phyloP scores from a whole-genome alignment of 345 rosid species.

The Eutrema yunnanense region DNA sequence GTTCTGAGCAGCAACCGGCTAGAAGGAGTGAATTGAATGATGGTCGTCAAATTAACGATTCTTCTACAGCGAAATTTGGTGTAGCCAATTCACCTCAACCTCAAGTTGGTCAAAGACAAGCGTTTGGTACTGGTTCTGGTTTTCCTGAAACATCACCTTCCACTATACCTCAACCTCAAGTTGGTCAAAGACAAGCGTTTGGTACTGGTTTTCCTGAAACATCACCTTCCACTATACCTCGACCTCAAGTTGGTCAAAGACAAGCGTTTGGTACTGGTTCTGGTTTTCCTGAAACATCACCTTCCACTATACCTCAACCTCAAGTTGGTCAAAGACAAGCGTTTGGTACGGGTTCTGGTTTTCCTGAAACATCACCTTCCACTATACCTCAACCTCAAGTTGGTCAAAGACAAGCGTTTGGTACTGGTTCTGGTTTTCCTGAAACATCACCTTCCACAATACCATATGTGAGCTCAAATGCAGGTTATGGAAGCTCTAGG shows the following conservation, averaged over 20 bases:
- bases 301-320: constrained; percentile 18
- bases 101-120: neutral
- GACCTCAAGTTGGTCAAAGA: constrained; percentile 31
- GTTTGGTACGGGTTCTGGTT: constrained; percentile 17
- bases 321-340: constrained; percentile 34
- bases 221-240: neutral
- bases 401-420: constrained; percentile 34
- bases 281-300: constrained; percentile 10
- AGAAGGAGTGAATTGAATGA: constrained; percentile 23
- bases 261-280: constrained; percentile 33
- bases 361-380: neutral
- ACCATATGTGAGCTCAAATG: constrained; percentile 29
- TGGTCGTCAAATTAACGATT: neutral
- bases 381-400: constrained; percentile 25
- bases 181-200: constrained; percentile 33
- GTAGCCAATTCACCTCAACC: constrained; percentile 34
- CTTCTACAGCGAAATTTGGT: constrained; percentile 7
- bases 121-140: too few species aligned
- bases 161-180: neutral
- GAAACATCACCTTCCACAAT: constrained; percentile 31
- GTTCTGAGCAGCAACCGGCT: constrained; percentile 41
- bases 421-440: constrained; percentile 25
- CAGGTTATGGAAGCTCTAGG: constrained; percentile 35
- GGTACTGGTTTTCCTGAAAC: constrained; percentile 26
- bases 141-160: too few species aligned